Evolutionary conservation across 805 yeast species (phyloP).

Genomic region (Soucietia sequanensis): DNA sequence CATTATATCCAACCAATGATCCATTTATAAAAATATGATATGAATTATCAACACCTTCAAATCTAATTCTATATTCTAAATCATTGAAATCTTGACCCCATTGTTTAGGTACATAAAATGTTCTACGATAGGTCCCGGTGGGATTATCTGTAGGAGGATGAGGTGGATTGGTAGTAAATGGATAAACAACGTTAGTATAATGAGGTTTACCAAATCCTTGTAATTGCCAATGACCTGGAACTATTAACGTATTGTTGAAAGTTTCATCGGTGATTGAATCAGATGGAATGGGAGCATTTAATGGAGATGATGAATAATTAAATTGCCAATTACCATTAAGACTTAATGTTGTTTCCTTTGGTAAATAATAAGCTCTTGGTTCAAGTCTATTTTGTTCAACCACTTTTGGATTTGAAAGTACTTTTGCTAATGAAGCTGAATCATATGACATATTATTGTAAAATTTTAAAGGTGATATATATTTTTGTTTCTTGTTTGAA

Average conservation of each 20-base stretch:
- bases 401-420: constrained; percentile 9
- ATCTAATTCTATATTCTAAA: constrained; percentile 23
- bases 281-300: constrained; percentile 7
- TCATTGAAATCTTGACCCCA: constrained; percentile 9
- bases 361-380: constrained; percentile 14
- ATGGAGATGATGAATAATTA: constrained; percentile 8
- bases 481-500: too few species aligned
- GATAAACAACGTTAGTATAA: constrained; percentile 31
- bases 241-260: constrained; percentile 11
- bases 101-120: constrained; percentile 17
- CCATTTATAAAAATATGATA: constrained; percentile 32
- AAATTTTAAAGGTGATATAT: too few species aligned
- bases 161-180: constrained; percentile 33
- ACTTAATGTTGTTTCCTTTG: constrained; percentile 6
- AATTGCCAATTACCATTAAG: constrained; percentile 16
- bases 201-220: constrained; percentile 33
- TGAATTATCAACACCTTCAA: constrained; percentile 37
- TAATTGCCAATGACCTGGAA: constrained; percentile 38
- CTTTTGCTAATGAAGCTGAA: constrained; percentile 4
- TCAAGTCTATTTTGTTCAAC: constrained; percentile 10
- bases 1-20: constrained; percentile 24
- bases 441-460: too few species aligned
- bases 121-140: constrained; percentile 28
- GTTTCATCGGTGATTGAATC: constrained; percentile 1
- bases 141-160: constrained; percentile 28